Evolutionary conservation across 208 protist species (phyloP).

Genomic region (Acanthamoeba lenticulata): DNA sequence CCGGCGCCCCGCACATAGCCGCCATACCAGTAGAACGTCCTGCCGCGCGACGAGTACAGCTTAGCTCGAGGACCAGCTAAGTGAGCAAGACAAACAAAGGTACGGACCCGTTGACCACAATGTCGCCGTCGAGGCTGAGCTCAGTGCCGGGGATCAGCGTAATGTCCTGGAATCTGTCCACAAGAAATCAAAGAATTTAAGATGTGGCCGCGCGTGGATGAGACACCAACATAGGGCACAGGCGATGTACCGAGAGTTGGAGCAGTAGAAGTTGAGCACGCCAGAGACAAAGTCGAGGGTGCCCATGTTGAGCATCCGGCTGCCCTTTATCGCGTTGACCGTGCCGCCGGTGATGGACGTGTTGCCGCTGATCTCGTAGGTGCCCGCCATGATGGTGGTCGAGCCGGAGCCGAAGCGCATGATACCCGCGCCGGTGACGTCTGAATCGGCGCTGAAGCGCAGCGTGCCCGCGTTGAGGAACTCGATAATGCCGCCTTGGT

Average conservation of each 20-base stretch:
- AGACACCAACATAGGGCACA: too few species aligned
- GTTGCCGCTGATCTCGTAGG: slow-evolving; percentile 33
- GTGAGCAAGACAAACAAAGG: too few species aligned
- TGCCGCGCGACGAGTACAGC: too few species aligned
- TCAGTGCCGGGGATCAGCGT: slow-evolving; percentile 38
- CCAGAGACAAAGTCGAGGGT: slow-evolving; percentile 56
- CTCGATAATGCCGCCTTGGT: background rate
- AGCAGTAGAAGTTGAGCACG: slow-evolving; percentile 61
- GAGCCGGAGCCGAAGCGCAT: slow-evolving; percentile 22
- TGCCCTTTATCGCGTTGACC: slow-evolving; percentile 61
- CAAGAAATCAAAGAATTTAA: too few species aligned
- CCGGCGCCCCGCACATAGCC: slow-evolving; percentile 56
- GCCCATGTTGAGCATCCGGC: slow-evolving; percentile 57
- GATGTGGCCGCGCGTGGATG: too few species aligned
- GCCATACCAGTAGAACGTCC: slow-evolving; percentile 64
- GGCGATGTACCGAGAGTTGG: slow-evolving; percentile 42
- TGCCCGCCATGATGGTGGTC: slow-evolving; percentile 54
- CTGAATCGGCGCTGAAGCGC: background rate
- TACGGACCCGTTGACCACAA: slow-evolving; percentile 31
- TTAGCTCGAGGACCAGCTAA: too few species aligned
- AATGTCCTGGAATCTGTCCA: slow-evolving; percentile 49
- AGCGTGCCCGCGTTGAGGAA: slow-evolving; percentile 26
- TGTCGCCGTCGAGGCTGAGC: slow-evolving; percentile 63
- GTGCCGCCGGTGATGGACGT: slow-evolving; percentile 60
- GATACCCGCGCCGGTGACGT: background rate